A percentile compares a stretch with the other conserved stretches of the same genome.
These are phyloP conservation scores for Yamadazyma ubonensis DNA, from an alignment of 805 yeast genomes.

Conservation along the genomic window DNA sequence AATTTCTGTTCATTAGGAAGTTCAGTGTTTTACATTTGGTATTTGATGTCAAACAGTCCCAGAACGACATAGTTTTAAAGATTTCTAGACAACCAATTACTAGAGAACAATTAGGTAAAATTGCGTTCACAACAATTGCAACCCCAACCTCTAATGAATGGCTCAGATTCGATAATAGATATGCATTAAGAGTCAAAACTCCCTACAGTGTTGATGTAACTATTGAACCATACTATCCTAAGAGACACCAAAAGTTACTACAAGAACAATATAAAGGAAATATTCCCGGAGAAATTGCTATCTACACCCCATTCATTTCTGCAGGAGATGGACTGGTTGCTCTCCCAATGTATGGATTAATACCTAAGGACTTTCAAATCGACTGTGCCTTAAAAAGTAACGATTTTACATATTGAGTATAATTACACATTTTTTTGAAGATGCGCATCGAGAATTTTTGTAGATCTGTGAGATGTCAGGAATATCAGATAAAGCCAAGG, in stretches of 20 bases:
- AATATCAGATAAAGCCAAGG: conserved; percentile 48
- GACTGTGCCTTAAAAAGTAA: conserved; percentile 18
- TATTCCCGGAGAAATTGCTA: conserved; percentile 6
- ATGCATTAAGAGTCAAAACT: conserved; percentile 30
- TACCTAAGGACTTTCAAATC: conserved; percentile 9
- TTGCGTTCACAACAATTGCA: neutral
- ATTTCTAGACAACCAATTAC: conserved; percentile 23
- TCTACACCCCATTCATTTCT: conserved; percentile 13
- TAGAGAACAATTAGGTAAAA: neutral
- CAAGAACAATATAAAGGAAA: conserved; percentile 5
- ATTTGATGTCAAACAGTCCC: conserved; percentile 14
- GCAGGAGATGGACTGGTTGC: conserved; percentile 10
- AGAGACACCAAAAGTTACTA: conserved; percentile 9
- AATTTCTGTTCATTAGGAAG: conserved; percentile 10
- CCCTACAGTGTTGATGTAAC: neutral
- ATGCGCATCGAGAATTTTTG: conserved; percentile 8
- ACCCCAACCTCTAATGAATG: conserved; percentile 19
- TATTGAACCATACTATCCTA: conserved; percentile 19
- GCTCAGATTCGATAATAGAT: conserved; percentile 40
- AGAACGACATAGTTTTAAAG: conserved; percentile 10
- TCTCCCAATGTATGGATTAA: conserved; percentile 18
- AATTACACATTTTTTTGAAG: neutral
- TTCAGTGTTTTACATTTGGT: conserved; percentile 24
- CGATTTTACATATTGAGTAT: conserved; percentile 1
- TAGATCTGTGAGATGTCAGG: conserved; percentile 2